These are phyloP conservation scores for Stereocaulon alpinum DNA, from an alignment of 495 filamentous ascomycete genomes.

Conservation along the genomic window DNA sequence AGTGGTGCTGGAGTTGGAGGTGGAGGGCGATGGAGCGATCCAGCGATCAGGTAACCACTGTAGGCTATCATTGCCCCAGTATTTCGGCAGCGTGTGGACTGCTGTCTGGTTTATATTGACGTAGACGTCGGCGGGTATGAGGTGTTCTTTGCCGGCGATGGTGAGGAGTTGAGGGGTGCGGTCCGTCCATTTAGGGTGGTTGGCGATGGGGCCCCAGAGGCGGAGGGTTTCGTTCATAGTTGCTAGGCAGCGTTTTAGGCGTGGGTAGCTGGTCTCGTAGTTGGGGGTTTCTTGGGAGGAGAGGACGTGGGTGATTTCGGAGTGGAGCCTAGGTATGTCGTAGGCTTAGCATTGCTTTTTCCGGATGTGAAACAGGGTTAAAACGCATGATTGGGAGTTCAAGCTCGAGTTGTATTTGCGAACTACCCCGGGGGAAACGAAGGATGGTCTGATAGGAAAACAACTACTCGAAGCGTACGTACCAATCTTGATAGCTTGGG, in stretches of 20 bases:
- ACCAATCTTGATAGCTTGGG: slow-evolving; percentile 22
- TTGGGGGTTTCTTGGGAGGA: slow-evolving; percentile 28
- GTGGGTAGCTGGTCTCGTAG: slow-evolving; percentile 33
- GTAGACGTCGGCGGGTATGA: slow-evolving; percentile 29
- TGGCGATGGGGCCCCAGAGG: slow-evolving; percentile 7
- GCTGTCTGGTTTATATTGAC: slow-evolving; percentile 29
- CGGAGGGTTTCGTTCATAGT: slow-evolving; percentile 31
- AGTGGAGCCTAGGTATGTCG: too few species aligned
- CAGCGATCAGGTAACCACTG: slow-evolving; percentile 28
- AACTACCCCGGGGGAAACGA: too few species aligned
- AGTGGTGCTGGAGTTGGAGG: not conserved
- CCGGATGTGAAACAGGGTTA: too few species aligned
- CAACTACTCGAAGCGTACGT: too few species aligned
- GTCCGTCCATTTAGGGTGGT: slow-evolving; percentile 7
- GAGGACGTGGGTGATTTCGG: slow-evolving; percentile 28
- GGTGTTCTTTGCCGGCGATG: slow-evolving; percentile 14
- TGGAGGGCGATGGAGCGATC: slow-evolving; percentile 6
- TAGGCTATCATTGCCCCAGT: slow-evolving; percentile 33
- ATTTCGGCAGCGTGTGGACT: slow-evolving; percentile 32
- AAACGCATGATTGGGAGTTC: not conserved
- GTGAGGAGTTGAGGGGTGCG: slow-evolving; percentile 13
- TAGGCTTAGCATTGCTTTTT: too few species aligned
- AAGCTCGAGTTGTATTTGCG: slow-evolving; percentile 15
- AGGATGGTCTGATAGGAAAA: too few species aligned
- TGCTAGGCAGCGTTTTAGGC: slow-evolving; percentile 35